Percentiles rank a stretch among this genome's conserved stretches.
Evolutionary conservation across 2,329 filamentous ascomycete genomes (phyloP).

Genomic region (Colletotrichum navitas): DNA sequence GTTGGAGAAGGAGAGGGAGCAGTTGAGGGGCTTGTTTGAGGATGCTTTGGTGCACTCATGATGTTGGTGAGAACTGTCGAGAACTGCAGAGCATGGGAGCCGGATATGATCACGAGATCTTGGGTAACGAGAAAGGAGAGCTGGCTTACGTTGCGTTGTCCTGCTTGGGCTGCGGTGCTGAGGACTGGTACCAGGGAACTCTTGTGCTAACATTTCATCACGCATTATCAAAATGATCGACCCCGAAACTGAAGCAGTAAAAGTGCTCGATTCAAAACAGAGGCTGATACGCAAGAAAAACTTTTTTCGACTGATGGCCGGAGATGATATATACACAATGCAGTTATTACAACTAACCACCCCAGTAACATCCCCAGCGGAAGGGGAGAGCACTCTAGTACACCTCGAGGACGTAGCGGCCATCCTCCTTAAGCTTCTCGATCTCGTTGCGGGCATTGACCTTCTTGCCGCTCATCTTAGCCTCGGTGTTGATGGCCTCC

Average conservation of each 20-base stretch:
- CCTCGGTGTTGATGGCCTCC: constrained; percentile 88
- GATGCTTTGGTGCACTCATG: constrained; percentile 59
- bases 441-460: constrained; percentile 90
- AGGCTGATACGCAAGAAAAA: constrained; percentile 4
- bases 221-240: no score
- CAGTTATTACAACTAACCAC: neutral
- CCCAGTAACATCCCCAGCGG: neutral
- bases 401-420: constrained; percentile 95
- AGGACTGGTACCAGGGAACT: neutral
- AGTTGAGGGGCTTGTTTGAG: constrained; percentile 78
- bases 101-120: neutral
- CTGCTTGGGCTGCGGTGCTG: no score
- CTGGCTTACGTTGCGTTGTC: neutral
- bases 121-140: neutral
- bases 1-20: constrained; percentile 76
- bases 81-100: no score
- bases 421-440: constrained; percentile 95
- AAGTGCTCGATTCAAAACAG: neutral
- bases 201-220: neutral
- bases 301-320: constrained; percentile 19
- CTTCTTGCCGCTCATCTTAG: constrained; percentile 79
- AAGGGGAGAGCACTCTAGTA: constrained; percentile 69
- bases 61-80: neutral
- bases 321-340: constrained; percentile 13
- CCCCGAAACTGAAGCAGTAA: neutral